Evolutionary conservation across 106 monocot species (phyloP).

Genomic region (Dendrobium huoshanense): DNA sequence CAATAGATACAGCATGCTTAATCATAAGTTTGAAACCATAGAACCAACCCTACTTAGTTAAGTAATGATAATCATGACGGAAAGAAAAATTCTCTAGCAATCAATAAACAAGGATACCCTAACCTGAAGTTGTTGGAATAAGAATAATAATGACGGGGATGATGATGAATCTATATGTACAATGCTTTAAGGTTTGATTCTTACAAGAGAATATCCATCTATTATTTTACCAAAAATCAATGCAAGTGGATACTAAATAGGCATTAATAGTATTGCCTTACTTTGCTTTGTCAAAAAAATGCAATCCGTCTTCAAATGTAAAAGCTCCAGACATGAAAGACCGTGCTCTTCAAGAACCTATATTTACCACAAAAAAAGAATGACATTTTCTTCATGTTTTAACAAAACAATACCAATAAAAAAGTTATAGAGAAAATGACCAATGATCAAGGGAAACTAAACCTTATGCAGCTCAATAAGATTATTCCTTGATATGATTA

Average conservation of each 20-base stretch:
- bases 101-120: not conserved
- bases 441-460: not conserved
- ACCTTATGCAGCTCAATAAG: slow-evolving; percentile 87
- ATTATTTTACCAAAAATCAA: not conserved
- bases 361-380: not conserved
- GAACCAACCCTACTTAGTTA: not conserved
- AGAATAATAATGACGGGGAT: not conserved
- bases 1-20: not conserved
- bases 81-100: not conserved
- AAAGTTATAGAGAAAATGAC: not conserved
- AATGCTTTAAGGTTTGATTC: not conserved
- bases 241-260: not conserved
- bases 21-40: not conserved
- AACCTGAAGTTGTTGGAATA: not conserved
- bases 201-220: not conserved
- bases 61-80: not conserved
- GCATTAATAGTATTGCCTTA: slow-evolving; percentile 22
- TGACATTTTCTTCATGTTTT: not conserved
- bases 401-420: not conserved
- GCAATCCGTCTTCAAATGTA: slow-evolving; percentile 68
- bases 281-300: slow-evolving; percentile 71
- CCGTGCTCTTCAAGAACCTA: slow-evolving; percentile 83
- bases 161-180: not conserved
- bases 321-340: slow-evolving; percentile 76
- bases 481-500: slow-evolving; percentile 79